Base-by-base conservation (phyloP, 306 rosid species). In the Sophora flavescens region DNA sequence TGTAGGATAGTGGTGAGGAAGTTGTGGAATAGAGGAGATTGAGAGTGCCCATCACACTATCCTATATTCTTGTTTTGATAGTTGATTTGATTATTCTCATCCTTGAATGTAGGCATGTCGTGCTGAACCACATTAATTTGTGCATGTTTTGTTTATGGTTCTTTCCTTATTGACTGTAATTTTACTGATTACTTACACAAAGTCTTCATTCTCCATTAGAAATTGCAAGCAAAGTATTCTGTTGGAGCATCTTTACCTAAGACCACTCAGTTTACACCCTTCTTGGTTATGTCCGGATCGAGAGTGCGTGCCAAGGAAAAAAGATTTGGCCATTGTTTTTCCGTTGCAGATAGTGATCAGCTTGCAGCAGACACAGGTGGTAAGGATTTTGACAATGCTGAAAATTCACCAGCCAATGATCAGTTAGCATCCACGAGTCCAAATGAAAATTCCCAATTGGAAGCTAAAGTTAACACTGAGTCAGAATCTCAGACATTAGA, bases 291-390 rank as follows among this genome's bases (percentile, higher is more conserved):
- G 8, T 57, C 72, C 33, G 69, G 79, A 66, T 68, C 86, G 1
- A 88, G 87, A 80, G 82, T 78, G 80, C 70, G 78, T 56, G 52
- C 64, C 44, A 88, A 88, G 77, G 85, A 72, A 64, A 87, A 67
- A 85, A 72, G 83, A 47, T 63, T 54, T 42, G 50, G 82, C 33
- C 60, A 65, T 41, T 78, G 86, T 83, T 81, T 84, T 72, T 84
- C 92, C 17, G 88, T 89, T 44, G 88, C 95, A 57, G 88, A 87
- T 58, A 82, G 97, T 74, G 89, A 90, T 76, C 90, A 78, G 81
- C 83, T 89, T 32, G 87, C 85, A 56, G 72, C 97, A 64, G 88
- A 83, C 58, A 60, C 86, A 13, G 68, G 79, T 54, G 91, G 80
- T 11, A 83, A 87, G 75, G 81, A 79, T 68, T 68, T 85, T 51